Percentiles rank a stretch among this genome's conserved stretches.
These are phyloP conservation scores for Magnusiomyces tetraspermus DNA, from an alignment of 1,139 yeast species.

Conservation along the genomic window DNA sequence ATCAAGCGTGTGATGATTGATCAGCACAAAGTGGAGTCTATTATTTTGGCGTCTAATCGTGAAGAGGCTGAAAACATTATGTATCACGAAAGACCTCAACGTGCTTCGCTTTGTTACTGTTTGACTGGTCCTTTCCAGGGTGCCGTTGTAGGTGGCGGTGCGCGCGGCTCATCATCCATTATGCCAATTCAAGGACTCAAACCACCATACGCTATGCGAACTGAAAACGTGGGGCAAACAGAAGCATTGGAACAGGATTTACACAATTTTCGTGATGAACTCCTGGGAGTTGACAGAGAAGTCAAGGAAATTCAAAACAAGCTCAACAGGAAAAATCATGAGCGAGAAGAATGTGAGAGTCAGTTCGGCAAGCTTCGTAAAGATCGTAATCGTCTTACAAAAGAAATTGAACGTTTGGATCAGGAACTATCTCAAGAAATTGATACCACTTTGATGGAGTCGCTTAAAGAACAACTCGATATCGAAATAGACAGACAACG, in stretches of 20 bases:
- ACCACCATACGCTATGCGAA: not conserved
- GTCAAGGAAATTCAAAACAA: not conserved
- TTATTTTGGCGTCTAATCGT: conserved; percentile 44
- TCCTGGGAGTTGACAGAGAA: not conserved
- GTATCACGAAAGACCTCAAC: conserved; percentile 28
- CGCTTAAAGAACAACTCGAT: not conserved
- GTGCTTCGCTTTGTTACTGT: conserved; percentile 43
- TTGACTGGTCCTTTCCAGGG: conserved; percentile 39
- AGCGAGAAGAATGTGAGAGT: not conserved
- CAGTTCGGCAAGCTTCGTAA: not conserved
- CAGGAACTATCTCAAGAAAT: conserved; percentile 11
- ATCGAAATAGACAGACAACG: not conserved
- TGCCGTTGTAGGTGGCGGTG: conserved; percentile 18
- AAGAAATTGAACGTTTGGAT: conserved; percentile 24
- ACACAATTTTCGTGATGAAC: conserved; percentile 14
- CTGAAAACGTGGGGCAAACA: not conserved
- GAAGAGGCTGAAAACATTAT: conserved; percentile 42
- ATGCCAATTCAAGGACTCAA: conserved; percentile 49
- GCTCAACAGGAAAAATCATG: not conserved
- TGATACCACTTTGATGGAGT: conserved; percentile 5
- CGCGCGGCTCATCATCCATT: conserved; percentile 32
- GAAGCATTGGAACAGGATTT: not conserved
- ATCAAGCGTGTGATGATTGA: conserved; percentile 61
- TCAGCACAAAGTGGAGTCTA: conserved; percentile 48
- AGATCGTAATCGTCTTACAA: conserved; percentile 10